phyloP scores from a whole-genome alignment of 2,329 filamentous ascomycete species.

The Cladosporium oxysporum region DNA sequence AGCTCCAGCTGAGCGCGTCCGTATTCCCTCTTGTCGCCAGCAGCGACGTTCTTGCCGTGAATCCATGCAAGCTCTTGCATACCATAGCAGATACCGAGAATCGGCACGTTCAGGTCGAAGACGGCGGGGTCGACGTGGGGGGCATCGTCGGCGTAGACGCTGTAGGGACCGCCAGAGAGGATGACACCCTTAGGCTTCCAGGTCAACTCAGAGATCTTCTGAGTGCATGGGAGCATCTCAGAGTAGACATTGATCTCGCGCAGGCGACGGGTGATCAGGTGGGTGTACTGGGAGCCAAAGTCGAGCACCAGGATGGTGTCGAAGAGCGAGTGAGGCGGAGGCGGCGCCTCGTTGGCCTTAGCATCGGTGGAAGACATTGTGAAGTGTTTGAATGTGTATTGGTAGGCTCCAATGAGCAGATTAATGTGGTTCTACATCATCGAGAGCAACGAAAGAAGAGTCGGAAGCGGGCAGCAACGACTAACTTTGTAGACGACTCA shows the following conservation, averaged over 20 bases:
- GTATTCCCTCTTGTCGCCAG: constrained; percentile 69
- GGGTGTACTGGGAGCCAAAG: constrained; percentile 72
- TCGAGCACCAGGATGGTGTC: constrained; percentile 73
- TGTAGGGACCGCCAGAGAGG: constrained; percentile 70
- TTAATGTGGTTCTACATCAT: constrained; percentile 19
- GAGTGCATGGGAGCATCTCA: constrained; percentile 86
- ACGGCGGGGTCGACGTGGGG: constrained; percentile 80
- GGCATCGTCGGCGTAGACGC: constrained; percentile 77
- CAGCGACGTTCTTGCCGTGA: constrained; percentile 65
- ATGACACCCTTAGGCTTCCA: constrained; percentile 86
- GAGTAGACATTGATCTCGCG: constrained; percentile 79
- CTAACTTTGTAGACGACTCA: neutral
- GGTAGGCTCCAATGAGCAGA: constrained; percentile 10
- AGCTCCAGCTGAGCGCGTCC: constrained; percentile 69
- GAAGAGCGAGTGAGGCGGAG: constrained; percentile 53
- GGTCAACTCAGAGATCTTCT: constrained; percentile 72
- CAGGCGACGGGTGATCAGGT: constrained; percentile 73
- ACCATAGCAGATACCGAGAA: constrained; percentile 65
- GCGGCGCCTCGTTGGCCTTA: constrained; percentile 41
- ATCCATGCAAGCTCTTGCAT: constrained; percentile 75
- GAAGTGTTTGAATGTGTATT: neutral
- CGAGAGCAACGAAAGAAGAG: constrained; percentile 15
- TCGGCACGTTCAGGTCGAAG: constrained; percentile 70
- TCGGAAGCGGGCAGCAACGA: constrained; percentile 11
- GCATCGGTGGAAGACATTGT: constrained; percentile 32